Evolutionary conservation across 2,329 filamentous ascomycete genomes (phyloP).

Genomic region (Penicillium sp.): DNA sequence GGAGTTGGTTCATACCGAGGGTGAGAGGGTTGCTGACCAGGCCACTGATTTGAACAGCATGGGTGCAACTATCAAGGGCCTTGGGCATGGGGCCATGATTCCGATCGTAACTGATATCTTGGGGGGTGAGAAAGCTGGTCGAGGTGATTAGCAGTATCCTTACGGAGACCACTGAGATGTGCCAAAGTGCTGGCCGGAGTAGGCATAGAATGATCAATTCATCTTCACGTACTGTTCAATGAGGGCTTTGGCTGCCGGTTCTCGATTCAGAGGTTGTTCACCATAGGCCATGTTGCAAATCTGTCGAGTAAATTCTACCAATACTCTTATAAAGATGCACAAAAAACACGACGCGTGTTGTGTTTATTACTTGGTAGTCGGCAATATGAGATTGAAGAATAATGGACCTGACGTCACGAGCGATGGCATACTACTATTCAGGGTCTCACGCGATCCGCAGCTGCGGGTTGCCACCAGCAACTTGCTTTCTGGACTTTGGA

Average conservation of each 20-base stretch:
- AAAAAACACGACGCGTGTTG: too few relatives aligned
- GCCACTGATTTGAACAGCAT: constrained; percentile 47
- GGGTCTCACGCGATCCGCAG: too few relatives aligned
- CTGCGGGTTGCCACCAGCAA: too few relatives aligned
- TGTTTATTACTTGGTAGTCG: too few relatives aligned
- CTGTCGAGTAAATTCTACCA: too few relatives aligned
- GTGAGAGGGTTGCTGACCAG: constrained; percentile 40
- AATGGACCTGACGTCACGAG: too few relatives aligned
- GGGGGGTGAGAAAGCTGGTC: constrained; percentile 48
- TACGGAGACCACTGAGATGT: too few relatives aligned
- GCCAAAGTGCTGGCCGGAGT: neutral
- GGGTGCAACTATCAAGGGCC: constrained; percentile 33
- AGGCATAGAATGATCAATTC: neutral
- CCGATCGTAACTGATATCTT: constrained; percentile 50
- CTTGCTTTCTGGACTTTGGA: too few relatives aligned
- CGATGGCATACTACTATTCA: too few relatives aligned
- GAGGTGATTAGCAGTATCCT: too few relatives aligned
- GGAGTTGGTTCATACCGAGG: constrained; percentile 45
- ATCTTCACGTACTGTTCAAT: constrained; percentile 1
- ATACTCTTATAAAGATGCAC: too few relatives aligned
- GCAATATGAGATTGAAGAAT: too few relatives aligned
- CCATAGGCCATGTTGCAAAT: neutral
- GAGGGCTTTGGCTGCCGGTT: neutral
- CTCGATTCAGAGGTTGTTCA: constrained; percentile 4
- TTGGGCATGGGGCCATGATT: constrained; percentile 53